Percentiles rank a stretch among this genome's conserved stretches.
These are phyloP conservation scores for Syzygium jambos DNA, from an alignment of 345 rosid genomes.

Conservation along the genomic window DNA sequence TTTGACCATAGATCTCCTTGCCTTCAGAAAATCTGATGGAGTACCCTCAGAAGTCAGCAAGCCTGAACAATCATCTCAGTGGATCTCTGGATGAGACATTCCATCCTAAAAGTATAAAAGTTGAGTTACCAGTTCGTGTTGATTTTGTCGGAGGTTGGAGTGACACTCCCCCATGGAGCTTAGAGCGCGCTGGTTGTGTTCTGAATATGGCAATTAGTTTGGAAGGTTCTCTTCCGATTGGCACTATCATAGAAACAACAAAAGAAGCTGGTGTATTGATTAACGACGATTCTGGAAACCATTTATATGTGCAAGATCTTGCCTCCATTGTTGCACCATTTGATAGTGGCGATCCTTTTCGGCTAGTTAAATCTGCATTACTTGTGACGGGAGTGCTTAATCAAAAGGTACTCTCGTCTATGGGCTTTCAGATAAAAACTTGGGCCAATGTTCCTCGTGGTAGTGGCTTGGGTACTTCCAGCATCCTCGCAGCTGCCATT, in stretches of 20 bases:
- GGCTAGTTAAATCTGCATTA: slow-evolving; percentile 86
- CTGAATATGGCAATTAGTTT: slow-evolving; percentile 84
- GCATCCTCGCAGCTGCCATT: slow-evolving; percentile 95
- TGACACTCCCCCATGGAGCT: slow-evolving; percentile 98
- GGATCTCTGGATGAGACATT: slow-evolving; percentile 18
- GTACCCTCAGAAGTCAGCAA: slow-evolving; percentile 15
- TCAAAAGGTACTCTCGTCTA: slow-evolving; percentile 25
- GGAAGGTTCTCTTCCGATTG: slow-evolving; percentile 83
- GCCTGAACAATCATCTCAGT: slow-evolving; percentile 15
- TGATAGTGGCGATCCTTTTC: slow-evolving; percentile 52
- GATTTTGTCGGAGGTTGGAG: slow-evolving; percentile 99
- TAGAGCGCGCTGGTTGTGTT: slow-evolving; percentile 95
- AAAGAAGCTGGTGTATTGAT: slow-evolving; percentile 46
- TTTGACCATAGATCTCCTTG: neutral
- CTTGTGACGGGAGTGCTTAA: slow-evolving; percentile 65
- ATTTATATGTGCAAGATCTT: slow-evolving; percentile 38
- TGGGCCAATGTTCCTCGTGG: slow-evolving; percentile 98
- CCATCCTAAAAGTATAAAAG: slow-evolving; percentile 41
- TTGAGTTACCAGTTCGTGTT: slow-evolving; percentile 87
- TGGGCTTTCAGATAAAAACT: slow-evolving; percentile 62
- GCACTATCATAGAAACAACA: slow-evolving; percentile 69
- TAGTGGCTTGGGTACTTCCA: slow-evolving; percentile 94
- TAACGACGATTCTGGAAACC: slow-evolving; percentile 65
- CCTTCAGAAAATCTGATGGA: slow-evolving; percentile 56
- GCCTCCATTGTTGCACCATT: slow-evolving; percentile 58